These are phyloP conservation scores for Wickerhamomyces rabaulensis DNA, from an alignment of 805 yeast species.

Conservation along the genomic window DNA sequence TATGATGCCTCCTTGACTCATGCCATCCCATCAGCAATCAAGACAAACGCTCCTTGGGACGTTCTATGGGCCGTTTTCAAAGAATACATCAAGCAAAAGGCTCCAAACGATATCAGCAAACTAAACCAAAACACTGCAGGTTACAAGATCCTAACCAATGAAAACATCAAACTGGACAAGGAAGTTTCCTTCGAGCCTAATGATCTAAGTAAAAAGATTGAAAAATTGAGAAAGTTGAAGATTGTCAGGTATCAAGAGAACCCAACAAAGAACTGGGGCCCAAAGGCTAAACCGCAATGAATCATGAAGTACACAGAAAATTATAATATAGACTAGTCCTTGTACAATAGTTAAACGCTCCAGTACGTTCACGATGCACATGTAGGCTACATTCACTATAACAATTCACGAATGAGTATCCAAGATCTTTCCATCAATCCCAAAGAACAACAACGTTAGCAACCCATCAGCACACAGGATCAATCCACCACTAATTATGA, in stretches of 20 bases:
- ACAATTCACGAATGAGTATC: conserved; percentile 3
- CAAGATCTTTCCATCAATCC: conserved; percentile 26
- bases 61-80: conserved; percentile 68
- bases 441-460: conserved; percentile 27
- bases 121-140: conserved; percentile 48
- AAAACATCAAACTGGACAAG: conserved; percentile 26
- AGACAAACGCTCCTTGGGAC: conserved; percentile 87
- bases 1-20: conserved; percentile 83
- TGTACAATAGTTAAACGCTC: no score
- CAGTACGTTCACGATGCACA: no score
- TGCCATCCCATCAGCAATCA: conserved; percentile 78
- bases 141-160: conserved; percentile 46
- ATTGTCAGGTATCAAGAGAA: conserved; percentile 87
- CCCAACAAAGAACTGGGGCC: conserved; percentile 97
- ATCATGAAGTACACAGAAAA: no score
- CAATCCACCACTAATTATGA: conserved; percentile 44
- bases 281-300: conserved; percentile 67
- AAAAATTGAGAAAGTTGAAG: conserved; percentile 64
- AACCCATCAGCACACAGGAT: conserved; percentile 35
- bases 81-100: conserved; percentile 48
- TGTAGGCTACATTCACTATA: neutral
- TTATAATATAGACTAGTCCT: no score
- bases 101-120: conserved; percentile 30
- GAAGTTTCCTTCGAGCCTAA: conserved; percentile 57
- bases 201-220: conserved; percentile 51